Evolutionary conservation across 1,284 basidiomycete genomes (phyloP).

Genomic region (Sporisorium sorghi): DNA sequence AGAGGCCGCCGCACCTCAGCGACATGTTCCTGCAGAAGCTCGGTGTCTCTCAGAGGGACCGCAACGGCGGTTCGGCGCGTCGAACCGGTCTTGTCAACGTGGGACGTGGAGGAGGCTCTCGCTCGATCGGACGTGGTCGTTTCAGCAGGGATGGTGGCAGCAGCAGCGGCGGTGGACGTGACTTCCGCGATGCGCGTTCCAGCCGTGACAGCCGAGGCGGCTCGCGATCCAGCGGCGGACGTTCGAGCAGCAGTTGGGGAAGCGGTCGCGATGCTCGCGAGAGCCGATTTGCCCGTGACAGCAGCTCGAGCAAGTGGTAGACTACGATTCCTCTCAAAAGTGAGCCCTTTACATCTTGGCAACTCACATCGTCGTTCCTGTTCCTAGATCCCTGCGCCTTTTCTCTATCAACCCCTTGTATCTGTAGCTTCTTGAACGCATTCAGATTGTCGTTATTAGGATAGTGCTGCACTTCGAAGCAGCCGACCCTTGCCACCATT

Average conservation of each 20-base stretch:
- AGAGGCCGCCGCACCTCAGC: conserved; percentile 44
- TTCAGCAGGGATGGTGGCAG: conserved; percentile 37
- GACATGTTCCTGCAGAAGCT: conserved; percentile 43
- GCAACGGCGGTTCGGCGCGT: conserved; percentile 8
- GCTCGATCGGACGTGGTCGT: conserved; percentile 42
- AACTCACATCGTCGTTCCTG: background rate
- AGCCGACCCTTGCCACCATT: background rate
- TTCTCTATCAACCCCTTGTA: conserved; percentile 6
- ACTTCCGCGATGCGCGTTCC: conserved; percentile 18
- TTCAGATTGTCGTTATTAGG: background rate
- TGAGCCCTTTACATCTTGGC: background rate
- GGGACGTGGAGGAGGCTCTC: conserved; percentile 20
- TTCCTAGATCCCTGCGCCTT: background rate
- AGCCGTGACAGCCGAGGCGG: conserved; percentile 25
- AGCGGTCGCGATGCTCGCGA: conserved; percentile 44
- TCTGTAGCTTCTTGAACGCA: conserved; percentile 5
- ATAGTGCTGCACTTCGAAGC: background rate
- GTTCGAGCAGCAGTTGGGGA: conserved; percentile 24
- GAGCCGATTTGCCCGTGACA: conserved; percentile 32
- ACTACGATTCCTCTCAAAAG: background rate
- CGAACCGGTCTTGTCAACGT: background rate
- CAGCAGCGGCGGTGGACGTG: conserved; percentile 9
- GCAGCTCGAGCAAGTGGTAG: conserved; percentile 40
- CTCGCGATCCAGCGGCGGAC: conserved; percentile 20
- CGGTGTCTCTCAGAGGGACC: conserved; percentile 27